Base-by-base conservation (phyloP, 108 stramenopile species). In the Aureococcus anophagefferens region DNA sequence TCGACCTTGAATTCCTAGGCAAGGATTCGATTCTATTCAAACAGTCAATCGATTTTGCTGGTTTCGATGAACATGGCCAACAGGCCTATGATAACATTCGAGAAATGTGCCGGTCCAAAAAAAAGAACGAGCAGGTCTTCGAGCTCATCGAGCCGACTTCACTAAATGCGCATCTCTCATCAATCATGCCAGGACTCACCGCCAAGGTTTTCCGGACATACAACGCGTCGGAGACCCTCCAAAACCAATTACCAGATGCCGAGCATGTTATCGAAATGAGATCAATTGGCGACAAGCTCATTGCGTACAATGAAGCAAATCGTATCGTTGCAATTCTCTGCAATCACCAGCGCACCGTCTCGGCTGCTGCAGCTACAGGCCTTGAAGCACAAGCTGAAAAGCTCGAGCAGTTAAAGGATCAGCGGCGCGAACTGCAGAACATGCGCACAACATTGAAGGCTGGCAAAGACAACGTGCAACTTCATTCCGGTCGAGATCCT, bases 201-300 rank as follows among this genome's bases (percentile, higher is more conserved):
- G 99, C 99, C 69, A 99, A 99, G 76, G 99, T 99, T 0, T 99
- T 99, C 80, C 95, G 99, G 93, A 99, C 99, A 46, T 98, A 95
- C 90, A 99, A 99, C 82, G 99, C 99, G 5, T 94, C 93, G 35
- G 89, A 92, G 51, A 99, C 99, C 18, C 82, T 99, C 62, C 94
- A 99, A 74, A 86, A 92, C 72, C 93, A 99, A 82, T 79, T 99
- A 34, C 81, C 88, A 14, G 89, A 90, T 66, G 87, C 89, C 13
- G 93, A 93, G 67, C 69, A 77, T 32, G 63, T 84, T 30, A 78
- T 76, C 36, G 33, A 71, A 0, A 59, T 79, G 13, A 75, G 62
- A 17, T 68, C 90, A 25, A 85, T 94, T 33, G 83, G 82, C 0
- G 93, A 97, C 70, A 98, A 97, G 86, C 93, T 96, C 28, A 87